Conservation (phyloP, 106 monocot genomes). For the Ottelia alismoides region DNA sequence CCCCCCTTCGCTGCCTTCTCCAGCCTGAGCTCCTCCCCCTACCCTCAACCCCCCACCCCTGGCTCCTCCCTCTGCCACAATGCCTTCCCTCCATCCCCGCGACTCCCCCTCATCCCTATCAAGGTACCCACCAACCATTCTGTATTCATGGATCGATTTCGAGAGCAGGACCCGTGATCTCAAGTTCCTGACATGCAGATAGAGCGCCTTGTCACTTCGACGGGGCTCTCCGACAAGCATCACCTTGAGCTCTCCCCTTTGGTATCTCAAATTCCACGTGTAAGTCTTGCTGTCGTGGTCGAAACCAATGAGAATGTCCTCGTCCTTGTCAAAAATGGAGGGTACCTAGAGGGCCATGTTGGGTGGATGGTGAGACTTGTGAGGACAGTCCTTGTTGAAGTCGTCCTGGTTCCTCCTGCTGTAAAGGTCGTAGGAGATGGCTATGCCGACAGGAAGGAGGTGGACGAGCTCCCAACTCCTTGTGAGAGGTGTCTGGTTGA, state of each 20-base stretch:
- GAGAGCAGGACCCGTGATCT: constrained; percentile 10
- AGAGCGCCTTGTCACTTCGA: constrained; percentile 16
- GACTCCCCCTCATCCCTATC: background rate
- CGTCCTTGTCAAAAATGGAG: constrained; percentile 25
- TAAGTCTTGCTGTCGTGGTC: constrained; percentile 4
- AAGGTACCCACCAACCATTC: no score
- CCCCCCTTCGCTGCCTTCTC: no score
- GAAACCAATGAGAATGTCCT: constrained; percentile 7
- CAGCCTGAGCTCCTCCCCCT: no score
- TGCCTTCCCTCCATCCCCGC: background rate
- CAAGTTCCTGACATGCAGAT: constrained; percentile 43
- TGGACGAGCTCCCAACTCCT: constrained; percentile 67
- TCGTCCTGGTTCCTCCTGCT: constrained; percentile 39
- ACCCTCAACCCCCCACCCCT: no score
- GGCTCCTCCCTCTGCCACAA: no score
- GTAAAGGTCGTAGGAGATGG: constrained; percentile 81
- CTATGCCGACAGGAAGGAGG: constrained; percentile 74
- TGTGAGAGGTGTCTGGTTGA: constrained; percentile 35
- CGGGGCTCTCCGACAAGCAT: constrained; percentile 11
- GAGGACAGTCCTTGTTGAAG: constrained; percentile 13
- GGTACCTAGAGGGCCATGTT: constrained; percentile 14
- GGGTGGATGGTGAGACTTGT: constrained; percentile 10
- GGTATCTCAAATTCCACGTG: constrained; percentile 49
- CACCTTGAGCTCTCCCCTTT: constrained; percentile 18
- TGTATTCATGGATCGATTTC: background rate